These are phyloP conservation scores for Dalbergia oliveri DNA, from an alignment of 306 rosid species.

Conservation along the genomic window DNA sequence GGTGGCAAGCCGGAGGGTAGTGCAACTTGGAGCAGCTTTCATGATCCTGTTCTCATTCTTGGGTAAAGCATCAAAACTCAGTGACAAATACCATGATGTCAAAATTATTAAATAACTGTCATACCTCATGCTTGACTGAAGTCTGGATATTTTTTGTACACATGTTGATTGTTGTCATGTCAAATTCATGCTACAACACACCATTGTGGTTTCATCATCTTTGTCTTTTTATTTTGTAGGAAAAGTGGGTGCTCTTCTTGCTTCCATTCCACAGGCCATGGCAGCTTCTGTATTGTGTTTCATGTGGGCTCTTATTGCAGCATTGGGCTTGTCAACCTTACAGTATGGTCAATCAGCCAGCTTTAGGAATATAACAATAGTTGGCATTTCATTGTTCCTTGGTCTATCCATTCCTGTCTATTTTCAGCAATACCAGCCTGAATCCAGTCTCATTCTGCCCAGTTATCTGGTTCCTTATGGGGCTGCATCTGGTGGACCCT, in stretches of 20 bases:
- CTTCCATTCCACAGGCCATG: slow-evolving; percentile 82
- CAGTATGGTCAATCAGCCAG: slow-evolving; percentile 70
- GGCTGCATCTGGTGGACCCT: slow-evolving; percentile 85
- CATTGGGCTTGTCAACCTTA: slow-evolving; percentile 75
- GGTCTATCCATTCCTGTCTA: slow-evolving; percentile 81
- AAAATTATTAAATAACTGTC: too few relatives aligned
- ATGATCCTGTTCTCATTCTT: slow-evolving; percentile 70
- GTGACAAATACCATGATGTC: not conserved
- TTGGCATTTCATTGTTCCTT: slow-evolving; percentile 81
- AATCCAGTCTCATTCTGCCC: slow-evolving; percentile 68
- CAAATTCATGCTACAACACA: not conserved
- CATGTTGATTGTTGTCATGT: not conserved
- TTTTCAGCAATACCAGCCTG: slow-evolving; percentile 78
- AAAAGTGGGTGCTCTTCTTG: slow-evolving; percentile 89
- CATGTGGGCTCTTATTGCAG: slow-evolving; percentile 77
- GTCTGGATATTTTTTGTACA: not conserved
- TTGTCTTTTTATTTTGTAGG: slow-evolving; percentile 48
- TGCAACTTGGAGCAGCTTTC: slow-evolving; percentile 72
- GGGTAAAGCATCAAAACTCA: slow-evolving; percentile 55
- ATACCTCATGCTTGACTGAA: too few relatives aligned
- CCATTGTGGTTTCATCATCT: not conserved
- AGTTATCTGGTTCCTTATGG: slow-evolving; percentile 76
- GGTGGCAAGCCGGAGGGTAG: slow-evolving; percentile 74
- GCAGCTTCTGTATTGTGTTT: slow-evolving; percentile 82
- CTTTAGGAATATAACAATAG: slow-evolving; percentile 74